Conservation (phyloP, 108 stramenopile species). For the Stephanodiscus triporus region DNA sequence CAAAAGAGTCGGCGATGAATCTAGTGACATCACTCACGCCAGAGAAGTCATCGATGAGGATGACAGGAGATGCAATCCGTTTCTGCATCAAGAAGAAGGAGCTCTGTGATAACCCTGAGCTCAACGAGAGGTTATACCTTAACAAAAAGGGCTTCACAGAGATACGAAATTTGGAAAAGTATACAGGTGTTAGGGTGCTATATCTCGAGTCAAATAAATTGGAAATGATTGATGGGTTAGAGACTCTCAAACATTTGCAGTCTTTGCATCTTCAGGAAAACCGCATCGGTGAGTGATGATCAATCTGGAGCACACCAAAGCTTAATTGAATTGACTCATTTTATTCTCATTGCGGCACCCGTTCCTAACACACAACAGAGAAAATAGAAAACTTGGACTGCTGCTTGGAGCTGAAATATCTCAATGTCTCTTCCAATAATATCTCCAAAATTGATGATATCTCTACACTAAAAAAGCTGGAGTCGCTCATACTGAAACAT, state of each 20-base stretch:
- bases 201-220: constrained; percentile 75
- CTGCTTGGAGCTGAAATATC: neutral
- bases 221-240: constrained; percentile 45
- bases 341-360: neutral
- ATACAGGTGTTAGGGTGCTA: constrained; percentile 65
- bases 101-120: constrained; percentile 54
- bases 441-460: constrained; percentile 14
- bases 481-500: constrained; percentile 60
- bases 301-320: neutral
- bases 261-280: constrained; percentile 26
- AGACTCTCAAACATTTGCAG: constrained; percentile 30
- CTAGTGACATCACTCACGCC: too few relatives aligned
- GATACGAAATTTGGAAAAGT: constrained; percentile 70
- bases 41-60: neutral
- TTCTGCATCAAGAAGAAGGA: constrained; percentile 54
- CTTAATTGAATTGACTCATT: neutral
- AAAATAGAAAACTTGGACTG: constrained; percentile 47
- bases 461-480: constrained; percentile 7
- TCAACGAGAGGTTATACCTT: constrained; percentile 80
- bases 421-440: constrained; percentile 15
- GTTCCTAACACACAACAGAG: constrained; percentile 2
- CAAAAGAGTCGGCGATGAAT: too few relatives aligned
- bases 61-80: constrained; percentile 33
- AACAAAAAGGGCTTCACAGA: constrained; percentile 73
- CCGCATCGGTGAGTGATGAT: constrained; percentile 18